Percentiles rank a stretch among this genome's conserved stretches.
These are phyloP conservation scores for Boletus rex-veris DNA, from an alignment of 768 basidiomycete genomes.

Conservation along the genomic window DNA sequence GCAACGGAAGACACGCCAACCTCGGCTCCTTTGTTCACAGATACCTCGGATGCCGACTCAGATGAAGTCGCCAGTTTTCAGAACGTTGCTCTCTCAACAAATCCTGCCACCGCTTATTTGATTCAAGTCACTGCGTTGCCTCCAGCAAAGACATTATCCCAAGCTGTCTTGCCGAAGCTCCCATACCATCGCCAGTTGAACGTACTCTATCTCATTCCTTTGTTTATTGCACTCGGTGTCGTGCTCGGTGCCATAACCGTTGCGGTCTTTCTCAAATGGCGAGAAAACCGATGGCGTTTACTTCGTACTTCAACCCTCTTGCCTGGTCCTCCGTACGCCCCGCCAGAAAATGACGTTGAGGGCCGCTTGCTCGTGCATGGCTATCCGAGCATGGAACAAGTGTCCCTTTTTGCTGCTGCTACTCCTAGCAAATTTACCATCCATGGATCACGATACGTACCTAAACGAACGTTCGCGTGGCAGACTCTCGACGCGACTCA, in stretches of 20 bases:
- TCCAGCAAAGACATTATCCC: constrained; percentile 19
- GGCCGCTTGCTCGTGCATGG: constrained; percentile 11
- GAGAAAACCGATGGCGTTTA: constrained; percentile 1
- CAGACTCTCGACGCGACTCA: not conserved
- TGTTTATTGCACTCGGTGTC: constrained; percentile 27
- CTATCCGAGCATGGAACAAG: constrained; percentile 28
- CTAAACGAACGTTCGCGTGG: constrained; percentile 15
- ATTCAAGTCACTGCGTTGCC: constrained; percentile 36
- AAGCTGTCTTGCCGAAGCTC: constrained; percentile 14
- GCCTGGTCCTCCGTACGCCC: constrained; percentile 26
- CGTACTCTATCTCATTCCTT: constrained; percentile 26
- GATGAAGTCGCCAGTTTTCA: not conserved
- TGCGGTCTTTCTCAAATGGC: constrained; percentile 10
- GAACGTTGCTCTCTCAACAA: constrained; percentile 1
- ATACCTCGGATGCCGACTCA: not conserved
- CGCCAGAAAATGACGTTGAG: constrained; percentile 18
- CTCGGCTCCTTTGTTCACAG: constrained; percentile 3
- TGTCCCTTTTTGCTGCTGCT: constrained; percentile 18
- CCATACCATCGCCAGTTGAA: constrained; percentile 21
- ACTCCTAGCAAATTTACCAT: constrained; percentile 31
- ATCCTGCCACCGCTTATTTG: constrained; percentile 16
- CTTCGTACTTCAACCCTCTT: constrained; percentile 18
- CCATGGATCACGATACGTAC: constrained; percentile 26
- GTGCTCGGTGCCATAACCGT: constrained; percentile 19
- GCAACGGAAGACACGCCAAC: constrained; percentile 23